phyloP scores from a whole-genome alignment of 78 protist genomes.

The Anaeramoeba flamelloides region DNA sequence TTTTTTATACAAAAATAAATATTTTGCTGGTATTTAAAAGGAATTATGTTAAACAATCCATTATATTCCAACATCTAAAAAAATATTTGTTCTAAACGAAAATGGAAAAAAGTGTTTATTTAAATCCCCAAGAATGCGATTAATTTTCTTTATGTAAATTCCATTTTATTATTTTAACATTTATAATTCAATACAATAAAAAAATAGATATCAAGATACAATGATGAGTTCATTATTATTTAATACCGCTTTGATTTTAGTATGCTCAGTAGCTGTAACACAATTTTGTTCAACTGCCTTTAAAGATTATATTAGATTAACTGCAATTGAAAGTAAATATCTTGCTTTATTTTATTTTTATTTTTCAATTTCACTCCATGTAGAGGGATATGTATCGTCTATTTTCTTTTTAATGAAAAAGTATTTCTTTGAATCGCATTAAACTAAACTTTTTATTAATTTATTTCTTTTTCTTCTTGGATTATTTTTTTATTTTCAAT shows the following conservation, averaged over 20 bases:
- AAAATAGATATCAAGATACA: slow-evolving; percentile 34
- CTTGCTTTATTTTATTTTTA: not conserved
- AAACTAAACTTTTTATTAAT: not conserved
- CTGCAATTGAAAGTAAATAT: slow-evolving; percentile 31
- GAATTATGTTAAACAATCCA: not conserved
- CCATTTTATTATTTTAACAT: not conserved
- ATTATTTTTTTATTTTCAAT: not conserved
- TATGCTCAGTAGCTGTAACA: slow-evolving; percentile 44
- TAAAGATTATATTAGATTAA: slow-evolving; percentile 36
- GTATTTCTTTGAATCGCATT: too few species aligned
- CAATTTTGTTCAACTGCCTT: slow-evolving; percentile 62
- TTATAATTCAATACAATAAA: not conserved
- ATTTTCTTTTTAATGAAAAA: too few species aligned
- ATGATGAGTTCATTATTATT: slow-evolving; percentile 74
- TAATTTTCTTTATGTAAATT: not conserved
- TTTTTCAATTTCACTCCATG: too few species aligned
- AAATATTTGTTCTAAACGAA: not conserved
- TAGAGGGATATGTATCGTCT: too few species aligned
- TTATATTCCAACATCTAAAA: not conserved
- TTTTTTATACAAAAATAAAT: too few species aligned
- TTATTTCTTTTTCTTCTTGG: not conserved
- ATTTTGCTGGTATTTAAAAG: not conserved
- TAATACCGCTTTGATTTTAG: slow-evolving; percentile 53
- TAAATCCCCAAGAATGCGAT: too few species aligned
- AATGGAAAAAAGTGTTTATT: too few species aligned